Evolutionary conservation across 345 rosid genomes (phyloP), one percentile per base, ranked within the genome.

Genomic region (Reutealis trisperma): DNA sequence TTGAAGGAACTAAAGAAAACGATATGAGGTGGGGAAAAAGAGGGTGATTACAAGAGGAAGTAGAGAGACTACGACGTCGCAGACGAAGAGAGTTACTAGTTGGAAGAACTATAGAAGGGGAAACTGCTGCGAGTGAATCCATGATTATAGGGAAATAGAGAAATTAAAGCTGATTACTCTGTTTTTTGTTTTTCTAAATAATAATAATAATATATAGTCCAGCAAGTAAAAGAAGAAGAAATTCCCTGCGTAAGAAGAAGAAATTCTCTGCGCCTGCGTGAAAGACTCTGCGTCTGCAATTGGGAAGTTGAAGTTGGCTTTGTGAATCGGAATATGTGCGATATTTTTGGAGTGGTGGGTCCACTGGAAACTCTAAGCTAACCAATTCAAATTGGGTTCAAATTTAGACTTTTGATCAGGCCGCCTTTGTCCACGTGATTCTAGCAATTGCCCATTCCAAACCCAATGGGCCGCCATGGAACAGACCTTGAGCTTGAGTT

Each of bases 31-130:
- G 86, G 78, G 79, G 83, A 59, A 75, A 30, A 52, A 18, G 82
- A 61, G 64, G 80, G 79, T 52, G 62, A 60, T 0, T 77, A 14
- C 22, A 77, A 49, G 70, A 30, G 57, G 78, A 81, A 37, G 83
- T 57, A 19, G 82, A 70, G 66, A 83, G 27, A 9, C 58, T 45
- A 72, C 76, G 77, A 32, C 70, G 86, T 6, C 82, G 88, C 47
- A 66, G 72, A 63, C 64, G 83, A 82, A 83, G 75, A 44, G 85
- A 69, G 55, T 78, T 83, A 67, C 81, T 76, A 59, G 89, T 90
- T 76, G 94, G 96, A n/a, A 93, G 90, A 76, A 89, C 87, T 73
- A 93, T 71, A 54, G 98, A 89, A 10, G 95, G 91, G n/a, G 97
- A 90, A n/a, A 88, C 86, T 0, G 87, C 83, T 8, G 93, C 76